phyloP scores from a whole-genome alignment of 169 alveolate species.

The Plasmodium adleri region DNA sequence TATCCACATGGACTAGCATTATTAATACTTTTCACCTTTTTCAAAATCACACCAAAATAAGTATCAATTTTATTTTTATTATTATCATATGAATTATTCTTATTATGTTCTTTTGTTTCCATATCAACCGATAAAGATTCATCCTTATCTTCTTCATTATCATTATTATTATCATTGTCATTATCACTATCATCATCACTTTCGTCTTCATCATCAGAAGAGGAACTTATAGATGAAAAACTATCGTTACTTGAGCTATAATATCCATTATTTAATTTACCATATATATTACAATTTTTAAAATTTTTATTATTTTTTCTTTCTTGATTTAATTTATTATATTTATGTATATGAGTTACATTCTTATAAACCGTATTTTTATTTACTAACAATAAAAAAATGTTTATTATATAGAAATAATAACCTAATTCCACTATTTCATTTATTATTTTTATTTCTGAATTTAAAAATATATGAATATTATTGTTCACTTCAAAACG shows the following conservation, averaged over 20 bases:
- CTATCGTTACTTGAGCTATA: conserved; percentile 5
- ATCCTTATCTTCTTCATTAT: background rate
- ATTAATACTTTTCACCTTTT: conserved; percentile 61
- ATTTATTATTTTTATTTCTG: conserved; percentile 76
- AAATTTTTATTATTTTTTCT: conserved; percentile 27
- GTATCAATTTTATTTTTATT: conserved; percentile 57
- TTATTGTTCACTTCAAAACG: conserved; percentile 77
- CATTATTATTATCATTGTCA: too few species aligned
- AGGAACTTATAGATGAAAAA: conserved; percentile 24
- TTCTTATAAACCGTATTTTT: conserved; percentile 64
- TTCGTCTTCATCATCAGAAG: background rate
- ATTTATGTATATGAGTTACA: conserved; percentile 75
- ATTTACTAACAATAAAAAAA: conserved; percentile 65
- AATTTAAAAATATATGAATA: conserved; percentile 77
- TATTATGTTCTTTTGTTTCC: conserved; percentile 14
- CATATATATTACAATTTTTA: background rate
- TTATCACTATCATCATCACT: too few species aligned
- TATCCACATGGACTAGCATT: conserved; percentile 76
- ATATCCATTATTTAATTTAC: conserved; percentile 7
- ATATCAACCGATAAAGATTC: conserved; percentile 15
- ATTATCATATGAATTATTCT: conserved; percentile 25
- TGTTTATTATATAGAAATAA: conserved; percentile 69
- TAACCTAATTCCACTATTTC: conserved; percentile 77
- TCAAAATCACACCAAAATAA: conserved; percentile 74
- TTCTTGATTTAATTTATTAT: conserved; percentile 56